Evolutionary conservation across 495 filamentous ascomycete genomes (phyloP), one percentile per base, ranked within the genome.

Genomic region (Annulohypoxylon maeteangense): DNA sequence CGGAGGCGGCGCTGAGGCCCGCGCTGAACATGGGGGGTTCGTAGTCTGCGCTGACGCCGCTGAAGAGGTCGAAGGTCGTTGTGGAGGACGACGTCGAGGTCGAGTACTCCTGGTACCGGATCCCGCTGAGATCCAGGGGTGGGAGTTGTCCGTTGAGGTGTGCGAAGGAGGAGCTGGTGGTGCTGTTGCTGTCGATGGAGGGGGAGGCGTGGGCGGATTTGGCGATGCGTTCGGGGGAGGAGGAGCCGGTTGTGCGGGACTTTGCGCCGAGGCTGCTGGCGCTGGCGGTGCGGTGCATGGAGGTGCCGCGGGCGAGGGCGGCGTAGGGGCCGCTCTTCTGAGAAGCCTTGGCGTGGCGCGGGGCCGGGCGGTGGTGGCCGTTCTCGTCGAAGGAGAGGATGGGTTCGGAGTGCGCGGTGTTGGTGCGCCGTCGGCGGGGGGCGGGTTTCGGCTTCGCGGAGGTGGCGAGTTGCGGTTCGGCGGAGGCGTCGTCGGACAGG

Each of bases 351-450:
- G 95, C 90, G 78, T 95, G 91, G 81, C 94, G 93, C 80, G 96
- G 92, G 29, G 90, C 88, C 7, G 95, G 94, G 81, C 95, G 95
- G 84, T 97, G 94, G 79, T 98, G 93, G 67, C 95, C 94, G 75
- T 97, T 95, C 56, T 91, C 87, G 82, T 97, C 95, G 67, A 95
- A 88, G 38, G 92, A 93, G 68, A 98, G 85, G 31, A 87, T 87
- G 69, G 87, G 81, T 48, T 97, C 94, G n/a, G 94, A 96, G 71
- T 90, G 92, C 62, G 90, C 88, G 58, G 93, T 92, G 65, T 91
- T 90, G 61, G 96, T 89, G 66, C 90, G 89, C 47, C 83, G 80
- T 34, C 83, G 68, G 45, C 82, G 94, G 85, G 81, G 90, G 90
- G 74, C 85, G 79, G 68, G 80, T 78, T 80, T 91, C 84, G 76